Conservation (phyloP, 1,284 basidiomycete species). For the Pulveroboletus sp. region DNA sequence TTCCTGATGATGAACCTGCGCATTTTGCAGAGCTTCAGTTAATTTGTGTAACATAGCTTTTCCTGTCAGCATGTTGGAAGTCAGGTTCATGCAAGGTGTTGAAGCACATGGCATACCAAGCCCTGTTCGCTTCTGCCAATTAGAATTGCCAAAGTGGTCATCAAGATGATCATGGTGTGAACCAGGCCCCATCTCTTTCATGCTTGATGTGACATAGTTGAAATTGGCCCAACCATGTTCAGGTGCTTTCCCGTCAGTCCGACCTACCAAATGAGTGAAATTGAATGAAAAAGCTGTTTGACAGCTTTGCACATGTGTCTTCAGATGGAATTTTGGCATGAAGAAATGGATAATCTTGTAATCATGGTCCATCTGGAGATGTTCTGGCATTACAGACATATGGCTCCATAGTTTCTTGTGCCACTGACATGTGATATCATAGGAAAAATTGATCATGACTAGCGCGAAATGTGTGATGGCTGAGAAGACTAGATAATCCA, state of each 20-base stretch:
- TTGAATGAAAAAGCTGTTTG: no score
- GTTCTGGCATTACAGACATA: background rate
- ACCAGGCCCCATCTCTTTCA: background rate
- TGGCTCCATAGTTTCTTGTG: background rate
- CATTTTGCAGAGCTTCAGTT: background rate
- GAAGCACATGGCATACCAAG: background rate
- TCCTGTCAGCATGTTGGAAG: background rate
- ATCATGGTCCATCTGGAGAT: background rate
- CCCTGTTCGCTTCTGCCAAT: background rate
- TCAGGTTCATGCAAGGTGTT: background rate
- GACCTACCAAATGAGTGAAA: no score
- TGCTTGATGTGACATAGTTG: background rate
- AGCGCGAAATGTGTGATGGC: background rate
- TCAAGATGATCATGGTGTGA: background rate
- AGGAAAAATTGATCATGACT: background rate
- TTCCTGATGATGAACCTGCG: background rate
- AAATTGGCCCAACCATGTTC: background rate
- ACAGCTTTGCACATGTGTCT: slow-evolving; percentile 1
- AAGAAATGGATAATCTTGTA: background rate
- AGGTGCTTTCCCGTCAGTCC: no score
- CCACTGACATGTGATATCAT: background rate
- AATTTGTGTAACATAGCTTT: background rate
- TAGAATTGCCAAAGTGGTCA: slow-evolving; percentile 2
- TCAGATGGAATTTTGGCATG: background rate
- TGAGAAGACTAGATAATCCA: background rate